Base-by-base conservation (phyloP, 1,284 basidiomycete genomes). In the Apiotrichum mycotoxinovorans region DNA sequence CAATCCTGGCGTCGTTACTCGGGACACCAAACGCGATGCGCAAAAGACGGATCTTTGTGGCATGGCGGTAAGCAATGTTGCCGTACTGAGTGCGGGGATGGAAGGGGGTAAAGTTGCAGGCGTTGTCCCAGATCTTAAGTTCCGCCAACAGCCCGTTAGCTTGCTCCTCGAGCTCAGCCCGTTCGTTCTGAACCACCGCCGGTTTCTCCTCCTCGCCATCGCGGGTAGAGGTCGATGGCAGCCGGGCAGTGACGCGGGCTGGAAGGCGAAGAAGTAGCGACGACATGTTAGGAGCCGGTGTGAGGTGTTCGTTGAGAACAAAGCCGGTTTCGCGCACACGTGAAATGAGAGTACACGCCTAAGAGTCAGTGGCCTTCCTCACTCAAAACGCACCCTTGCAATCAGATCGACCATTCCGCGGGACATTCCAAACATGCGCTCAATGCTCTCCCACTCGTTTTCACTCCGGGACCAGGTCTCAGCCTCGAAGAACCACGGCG, bases 371-470 rank as follows among this genome's bases (percentile, higher is more conserved):
- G 15, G 34, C 8, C n/a, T 4, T 37, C 14, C 10, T 18, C 20
- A 11, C 46, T 48, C 49, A 8, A 2, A 23, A 65, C 69, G 57
- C 45, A 74, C 71, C 47, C 71, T 63, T 0, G 73, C 67, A 20
- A 76, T 71, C 30, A 76, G 57, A 52, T 73, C 72, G 12, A 73
- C 70, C 66, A 74, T 71, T 3, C 68, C 69, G 37, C 72, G 58
- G 1, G 71, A 73, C 41, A 74, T 67, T 42, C 70, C 74, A 58
- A 73, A 76, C 71, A 74, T 73, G 53, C 69, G 58, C 61, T 72
- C 73, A 10, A 74, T 65, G 25, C 64, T 66, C 54, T 73, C 74
- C 70, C 74, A 74, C 51, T 76, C 74, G 30, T 67, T 57, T 49
- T 69, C 71, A 20, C 51, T 64, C 33, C 54, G 54, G 2, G 65